Conservation (phyloP, 2,329 filamentous ascomycete genomes). For the Exophiala aquamarina region DNA sequence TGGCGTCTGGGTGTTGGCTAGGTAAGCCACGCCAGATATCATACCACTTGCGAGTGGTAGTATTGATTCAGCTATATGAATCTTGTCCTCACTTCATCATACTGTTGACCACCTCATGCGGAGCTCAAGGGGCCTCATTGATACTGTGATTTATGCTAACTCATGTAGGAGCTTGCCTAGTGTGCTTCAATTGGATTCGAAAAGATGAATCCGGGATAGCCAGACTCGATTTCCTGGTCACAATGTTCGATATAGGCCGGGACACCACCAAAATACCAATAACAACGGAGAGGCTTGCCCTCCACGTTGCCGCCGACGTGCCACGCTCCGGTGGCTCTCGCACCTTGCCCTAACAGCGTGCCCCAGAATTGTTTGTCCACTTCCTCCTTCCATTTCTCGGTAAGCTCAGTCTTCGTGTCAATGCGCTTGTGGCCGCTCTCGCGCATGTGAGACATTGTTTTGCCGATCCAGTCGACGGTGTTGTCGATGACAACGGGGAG, state of each 20-base stretch:
- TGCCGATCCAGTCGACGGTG: conserved; percentile 4
- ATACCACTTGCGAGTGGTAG: too few relatives aligned
- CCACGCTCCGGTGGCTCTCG: conserved; percentile 41
- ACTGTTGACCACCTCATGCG: too few relatives aligned
- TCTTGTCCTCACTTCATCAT: too few relatives aligned
- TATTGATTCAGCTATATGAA: too few relatives aligned
- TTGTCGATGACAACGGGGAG: conserved; percentile 4
- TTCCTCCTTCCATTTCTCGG: conserved; percentile 49
- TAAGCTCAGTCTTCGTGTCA: conserved; percentile 47
- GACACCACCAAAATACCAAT: conserved; percentile 20
- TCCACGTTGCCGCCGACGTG: conserved; percentile 59
- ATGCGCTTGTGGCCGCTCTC: conserved; percentile 47
- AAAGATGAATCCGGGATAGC: conserved; percentile 13
- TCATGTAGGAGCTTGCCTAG: too few relatives aligned
- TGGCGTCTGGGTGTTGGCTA: too few relatives aligned
- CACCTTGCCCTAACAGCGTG: conserved; percentile 49
- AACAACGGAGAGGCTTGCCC: conserved; percentile 40
- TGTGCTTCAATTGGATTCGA: conserved; percentile 5
- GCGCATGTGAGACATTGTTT: conserved; percentile 7
- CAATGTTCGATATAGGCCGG: conserved; percentile 8
- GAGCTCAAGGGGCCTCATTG: too few relatives aligned
- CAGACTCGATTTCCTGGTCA: conserved; percentile 14
- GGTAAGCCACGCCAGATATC: too few relatives aligned
- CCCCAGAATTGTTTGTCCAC: conserved; percentile 47
- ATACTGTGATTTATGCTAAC: too few relatives aligned